Evolutionary conservation across 371 early-diverging fungal genomes (phyloP).

Genomic region (Parasitella parasitica): DNA sequence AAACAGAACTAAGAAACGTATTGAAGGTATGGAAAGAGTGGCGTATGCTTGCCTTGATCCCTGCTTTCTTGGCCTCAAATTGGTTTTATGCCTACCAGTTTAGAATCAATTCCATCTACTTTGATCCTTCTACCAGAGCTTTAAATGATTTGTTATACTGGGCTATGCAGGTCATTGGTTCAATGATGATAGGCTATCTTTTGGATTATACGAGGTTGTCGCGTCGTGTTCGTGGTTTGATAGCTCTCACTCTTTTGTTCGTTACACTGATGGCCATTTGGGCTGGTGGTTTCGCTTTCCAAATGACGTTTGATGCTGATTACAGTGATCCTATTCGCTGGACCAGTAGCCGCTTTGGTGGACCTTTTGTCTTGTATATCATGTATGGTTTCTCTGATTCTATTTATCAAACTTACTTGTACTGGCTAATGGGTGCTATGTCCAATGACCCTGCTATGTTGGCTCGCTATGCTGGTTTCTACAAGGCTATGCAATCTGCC

Average conservation of each 20-base stretch:
- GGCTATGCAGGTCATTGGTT: conserved; percentile 67
- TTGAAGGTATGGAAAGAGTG: conserved; percentile 65
- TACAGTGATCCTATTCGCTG: conserved; percentile 28
- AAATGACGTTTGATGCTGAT: conserved; percentile 43
- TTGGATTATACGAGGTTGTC: conserved; percentile 50
- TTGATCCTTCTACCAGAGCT: conserved; percentile 58
- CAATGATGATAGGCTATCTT: conserved; percentile 52
- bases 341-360: conserved; percentile 38
- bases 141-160: conserved; percentile 74
- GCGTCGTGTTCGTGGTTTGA: conserved; percentile 55
- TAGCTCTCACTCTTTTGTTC: conserved; percentile 50
- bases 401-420: conserved; percentile 67
- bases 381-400: conserved; percentile 69
- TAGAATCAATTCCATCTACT: conserved; percentile 47
- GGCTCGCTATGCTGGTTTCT: conserved; percentile 74
- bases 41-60: conserved; percentile 59
- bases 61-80: conserved; percentile 74
- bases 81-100: conserved; percentile 78
- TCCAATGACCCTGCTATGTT: conserved; percentile 67
- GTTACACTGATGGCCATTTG: conserved; percentile 56
- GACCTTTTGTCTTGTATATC: conserved; percentile 65
- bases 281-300: conserved; percentile 63
- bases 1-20: conserved; percentile 59
- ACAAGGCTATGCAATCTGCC: conserved; percentile 65
- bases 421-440: conserved; percentile 80